Base-by-base conservation (phyloP, 768 basidiomycete species). In the Leccinellum albellum region DNA sequence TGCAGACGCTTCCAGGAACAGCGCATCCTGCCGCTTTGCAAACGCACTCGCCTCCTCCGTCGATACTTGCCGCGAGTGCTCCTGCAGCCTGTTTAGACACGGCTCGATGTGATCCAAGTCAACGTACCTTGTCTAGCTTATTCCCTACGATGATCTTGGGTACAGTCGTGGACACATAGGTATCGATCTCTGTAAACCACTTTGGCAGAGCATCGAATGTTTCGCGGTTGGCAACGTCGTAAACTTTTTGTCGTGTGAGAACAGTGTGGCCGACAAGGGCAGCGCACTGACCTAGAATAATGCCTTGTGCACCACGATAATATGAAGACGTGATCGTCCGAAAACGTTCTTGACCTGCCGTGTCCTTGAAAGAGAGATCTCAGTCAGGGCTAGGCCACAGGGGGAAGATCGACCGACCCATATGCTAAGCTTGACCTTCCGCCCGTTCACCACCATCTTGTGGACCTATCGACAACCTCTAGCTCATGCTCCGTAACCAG, bases 321-420 rank as follows among this genome's bases (percentile, higher is more conserved):
- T 98, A 99, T 9, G 90, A 92, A 3, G 89, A 89, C 5, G 97
- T 98, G 63, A 99, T 88, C 3, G 95, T 97, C 47, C 94, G 81
- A 69, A 98, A 99, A 6, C 96, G 86, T 73, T 99, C 97, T 72
- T 98, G 96, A 0, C 97, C 96, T 50, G 94, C 93, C 0, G 94
- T 96, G 65, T 97, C 93, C 93, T 94, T 37, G 23, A 7, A 15
- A 3, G 3, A 3, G 3, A 17, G 13, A 5, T 45, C 12, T 56
- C 23, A 55, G 45, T 12, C 14, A n/a, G 21, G 21, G 51, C 33
- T 32, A 23, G 32, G n/a, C 15, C 13, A 15, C 8, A 20, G 40
- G 24, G 20, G 7, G 21, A 1, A 37, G 24, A 23, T 51, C 17
- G n/a, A 73, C 87, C 59, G 64, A 96, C 95, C 97, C 97, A 99